phyloP scores from a whole-genome alignment of 768 basidiomycete species.

The Suillus brevipes region DNA sequence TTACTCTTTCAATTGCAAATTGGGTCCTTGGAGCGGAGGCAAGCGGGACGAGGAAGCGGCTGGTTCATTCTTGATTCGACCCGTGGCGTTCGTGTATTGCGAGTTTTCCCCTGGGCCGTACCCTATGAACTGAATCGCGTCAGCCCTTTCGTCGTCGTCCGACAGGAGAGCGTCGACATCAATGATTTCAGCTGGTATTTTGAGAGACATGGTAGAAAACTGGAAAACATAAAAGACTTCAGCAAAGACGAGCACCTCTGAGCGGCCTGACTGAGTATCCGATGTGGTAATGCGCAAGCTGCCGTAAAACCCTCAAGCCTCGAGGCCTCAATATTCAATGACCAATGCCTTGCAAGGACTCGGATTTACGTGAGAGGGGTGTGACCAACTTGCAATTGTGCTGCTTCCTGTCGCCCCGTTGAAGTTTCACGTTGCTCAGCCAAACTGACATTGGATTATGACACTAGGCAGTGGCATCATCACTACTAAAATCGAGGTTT shows the following conservation, averaged over 20 bases:
- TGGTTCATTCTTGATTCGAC: conserved; percentile 15
- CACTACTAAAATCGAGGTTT: not conserved
- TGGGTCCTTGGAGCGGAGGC: not conserved
- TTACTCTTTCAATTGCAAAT: not conserved
- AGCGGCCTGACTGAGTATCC: not conserved
- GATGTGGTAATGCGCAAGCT: not conserved
- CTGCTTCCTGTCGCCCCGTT: not conserved
- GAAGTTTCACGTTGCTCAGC: not conserved
- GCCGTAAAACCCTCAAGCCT: not conserved
- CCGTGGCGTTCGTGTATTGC: conserved; percentile 4
- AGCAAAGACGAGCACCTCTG: not conserved
- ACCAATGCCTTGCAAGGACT: not conserved
- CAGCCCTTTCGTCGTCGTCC: not conserved
- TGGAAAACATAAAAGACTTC: not conserved
- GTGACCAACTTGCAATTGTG: not conserved
- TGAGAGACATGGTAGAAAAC: not conserved
- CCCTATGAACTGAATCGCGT: conserved; percentile 22
- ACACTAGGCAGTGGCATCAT: not conserved
- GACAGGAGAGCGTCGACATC: conserved; percentile 25
- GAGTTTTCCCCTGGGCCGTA: conserved; percentile 11
- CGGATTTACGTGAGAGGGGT: not conserved
- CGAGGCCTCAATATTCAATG: too few species aligned
- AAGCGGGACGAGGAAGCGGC: conserved; percentile 12
- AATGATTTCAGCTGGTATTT: conserved; percentile 16
- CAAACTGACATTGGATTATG: not conserved